These are phyloP conservation scores for Aspergillus felis DNA, from an alignment of 2,329 filamentous ascomycete species.

Conservation along the genomic window DNA sequence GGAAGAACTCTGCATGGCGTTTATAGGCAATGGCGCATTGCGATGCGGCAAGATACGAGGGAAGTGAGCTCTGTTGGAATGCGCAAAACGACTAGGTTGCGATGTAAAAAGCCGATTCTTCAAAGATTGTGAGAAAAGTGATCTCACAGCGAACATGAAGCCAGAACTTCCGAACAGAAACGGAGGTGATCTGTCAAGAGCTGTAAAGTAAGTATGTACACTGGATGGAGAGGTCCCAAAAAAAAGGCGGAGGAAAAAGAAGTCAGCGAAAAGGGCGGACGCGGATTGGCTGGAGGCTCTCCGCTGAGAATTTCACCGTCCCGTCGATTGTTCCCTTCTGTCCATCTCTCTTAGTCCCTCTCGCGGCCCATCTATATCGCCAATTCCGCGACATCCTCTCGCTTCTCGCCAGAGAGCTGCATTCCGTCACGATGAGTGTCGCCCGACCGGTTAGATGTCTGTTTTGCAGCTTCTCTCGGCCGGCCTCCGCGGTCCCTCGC, in stretches of 20 bases:
- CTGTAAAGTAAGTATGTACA: background rate
- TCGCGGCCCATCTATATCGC: conserved; percentile 2
- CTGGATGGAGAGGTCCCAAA: background rate
- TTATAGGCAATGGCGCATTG: conserved; percentile 19
- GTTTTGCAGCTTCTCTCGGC: conserved; percentile 46
- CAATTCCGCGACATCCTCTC: conserved; percentile 4
- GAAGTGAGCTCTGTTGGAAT: background rate
- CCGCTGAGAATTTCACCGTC: conserved; percentile 25
- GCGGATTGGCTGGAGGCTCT: conserved; percentile 18
- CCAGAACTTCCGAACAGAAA: background rate
- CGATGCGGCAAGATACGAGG: conserved; percentile 6
- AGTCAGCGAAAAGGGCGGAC: conserved; percentile 14
- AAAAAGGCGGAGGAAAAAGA: conserved; percentile 4
- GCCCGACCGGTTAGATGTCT: conserved; percentile 48
- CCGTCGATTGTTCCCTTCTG: conserved; percentile 5
- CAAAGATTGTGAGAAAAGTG: conserved; percentile 1
- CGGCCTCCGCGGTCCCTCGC: conserved; percentile 35
- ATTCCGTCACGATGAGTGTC: conserved; percentile 44
- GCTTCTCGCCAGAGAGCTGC: conserved; percentile 28
- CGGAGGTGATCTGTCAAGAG: background rate
- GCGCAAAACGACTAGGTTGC: conserved; percentile 5
- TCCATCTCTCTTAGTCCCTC: background rate
- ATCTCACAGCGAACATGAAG: conserved; percentile 10
- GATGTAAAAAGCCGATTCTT: conserved; percentile 2
- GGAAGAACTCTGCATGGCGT: conserved; percentile 25